A percentile compares a stretch with the other conserved stretches of the same genome.
Conservation (phyloP, 2,329 filamentous ascomycete genomes). For the Colletotrichum sp. region DNA sequence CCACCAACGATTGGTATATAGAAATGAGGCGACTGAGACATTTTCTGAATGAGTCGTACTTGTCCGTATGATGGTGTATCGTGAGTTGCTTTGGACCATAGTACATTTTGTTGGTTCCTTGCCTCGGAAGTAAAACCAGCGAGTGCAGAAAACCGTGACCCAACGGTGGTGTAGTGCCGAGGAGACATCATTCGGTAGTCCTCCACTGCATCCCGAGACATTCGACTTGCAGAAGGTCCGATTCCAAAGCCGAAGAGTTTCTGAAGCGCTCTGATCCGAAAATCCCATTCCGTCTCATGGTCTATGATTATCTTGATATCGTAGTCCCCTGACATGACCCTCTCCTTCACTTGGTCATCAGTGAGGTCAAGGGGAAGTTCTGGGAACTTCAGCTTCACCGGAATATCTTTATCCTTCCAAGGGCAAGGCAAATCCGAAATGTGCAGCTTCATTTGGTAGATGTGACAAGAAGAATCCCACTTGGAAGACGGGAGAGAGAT, state of each 20-base stretch:
- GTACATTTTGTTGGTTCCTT: not conserved
- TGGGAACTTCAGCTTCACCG: not conserved
- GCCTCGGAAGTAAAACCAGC: not conserved
- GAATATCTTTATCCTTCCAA: not conserved
- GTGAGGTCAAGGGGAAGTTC: not conserved
- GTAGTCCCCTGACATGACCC: not conserved
- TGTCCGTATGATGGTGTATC: not conserved
- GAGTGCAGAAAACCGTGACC: not conserved
- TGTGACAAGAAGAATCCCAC: not conserved
- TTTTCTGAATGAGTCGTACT: not conserved
- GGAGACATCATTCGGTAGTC: not conserved
- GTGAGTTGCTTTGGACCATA: not conserved
- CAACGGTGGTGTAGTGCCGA: not conserved
- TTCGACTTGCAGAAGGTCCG: not conserved
- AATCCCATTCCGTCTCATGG: not conserved
- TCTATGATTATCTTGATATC: not conserved
- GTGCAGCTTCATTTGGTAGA: not conserved
- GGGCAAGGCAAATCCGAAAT: fast-evolving
- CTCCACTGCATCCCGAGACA: not conserved
- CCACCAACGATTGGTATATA: not conserved
- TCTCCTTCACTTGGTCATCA: not conserved
- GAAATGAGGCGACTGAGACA: not conserved
- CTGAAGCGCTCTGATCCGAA: not conserved
- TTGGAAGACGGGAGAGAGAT: not conserved
- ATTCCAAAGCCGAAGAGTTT: not conserved